These are phyloP conservation scores for Nicotiana tomentosiformis DNA, from an alignment of 257 asterid species.

Conservation along the genomic window DNA sequence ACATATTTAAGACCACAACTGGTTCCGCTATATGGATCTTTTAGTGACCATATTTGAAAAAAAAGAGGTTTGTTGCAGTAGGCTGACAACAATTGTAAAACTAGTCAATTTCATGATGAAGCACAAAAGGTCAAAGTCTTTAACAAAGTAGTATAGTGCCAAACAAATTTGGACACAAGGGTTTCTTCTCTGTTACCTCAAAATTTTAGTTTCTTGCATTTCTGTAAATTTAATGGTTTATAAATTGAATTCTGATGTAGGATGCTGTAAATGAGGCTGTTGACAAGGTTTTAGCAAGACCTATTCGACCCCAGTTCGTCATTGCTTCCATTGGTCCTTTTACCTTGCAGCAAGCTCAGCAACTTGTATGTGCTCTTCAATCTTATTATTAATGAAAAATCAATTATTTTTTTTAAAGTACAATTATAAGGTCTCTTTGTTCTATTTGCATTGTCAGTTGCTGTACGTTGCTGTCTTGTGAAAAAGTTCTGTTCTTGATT, in stretches of 20 bases:
- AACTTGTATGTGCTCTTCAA: constrained; percentile 32
- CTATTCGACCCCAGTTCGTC: constrained; percentile 79
- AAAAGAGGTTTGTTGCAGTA: too few relatives aligned
- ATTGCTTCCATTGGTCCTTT: constrained; percentile 58
- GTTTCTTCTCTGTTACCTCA: neutral
- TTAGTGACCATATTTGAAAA: too few relatives aligned
- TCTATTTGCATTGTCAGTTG: too few relatives aligned
- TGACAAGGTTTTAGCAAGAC: constrained; percentile 56
- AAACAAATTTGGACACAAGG: too few relatives aligned
- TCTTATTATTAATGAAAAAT: neutral
- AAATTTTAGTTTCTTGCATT: neutral
- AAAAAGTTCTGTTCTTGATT: neutral
- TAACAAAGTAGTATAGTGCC: too few relatives aligned
- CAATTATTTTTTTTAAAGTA: too few relatives aligned
- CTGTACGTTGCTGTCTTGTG: neutral
- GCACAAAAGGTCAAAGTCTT: too few relatives aligned
- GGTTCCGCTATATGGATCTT: too few relatives aligned
- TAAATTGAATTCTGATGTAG: constrained; percentile 21
- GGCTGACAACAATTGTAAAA: too few relatives aligned
- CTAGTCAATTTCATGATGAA: too few relatives aligned
- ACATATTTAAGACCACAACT: too few relatives aligned
- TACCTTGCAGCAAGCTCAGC: constrained; percentile 33
- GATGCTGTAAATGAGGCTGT: constrained; percentile 69
- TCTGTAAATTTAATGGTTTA: neutral
- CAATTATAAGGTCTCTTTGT: neutral